Conservation (phyloP, 495 filamentous ascomycete genomes). For the Hapsidospora chrysogenum region DNA sequence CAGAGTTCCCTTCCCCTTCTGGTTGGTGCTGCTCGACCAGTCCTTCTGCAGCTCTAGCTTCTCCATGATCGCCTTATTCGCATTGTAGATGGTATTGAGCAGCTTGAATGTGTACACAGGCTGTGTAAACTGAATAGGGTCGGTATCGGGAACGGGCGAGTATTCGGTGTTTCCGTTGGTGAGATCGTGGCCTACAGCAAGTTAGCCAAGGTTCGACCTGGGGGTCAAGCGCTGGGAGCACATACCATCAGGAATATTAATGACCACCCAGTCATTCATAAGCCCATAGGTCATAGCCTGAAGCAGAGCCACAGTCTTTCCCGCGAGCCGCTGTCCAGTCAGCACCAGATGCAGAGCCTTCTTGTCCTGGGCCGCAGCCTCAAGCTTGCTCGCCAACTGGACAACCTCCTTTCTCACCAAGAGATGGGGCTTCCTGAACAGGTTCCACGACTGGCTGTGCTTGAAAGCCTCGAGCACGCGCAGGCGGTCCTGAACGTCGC, state of each 20-base stretch:
- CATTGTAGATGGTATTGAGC: slow-evolving; percentile 48
- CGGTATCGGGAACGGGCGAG: slow-evolving; percentile 39
- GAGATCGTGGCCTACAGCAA: slow-evolving; percentile 60
- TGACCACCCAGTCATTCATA: slow-evolving; percentile 71
- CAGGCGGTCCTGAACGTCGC: slow-evolving; percentile 57
- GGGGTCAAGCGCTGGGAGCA: background rate
- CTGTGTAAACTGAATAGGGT: slow-evolving; percentile 53
- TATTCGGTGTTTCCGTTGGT: slow-evolving; percentile 67
- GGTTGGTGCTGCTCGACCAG: slow-evolving; percentile 24
- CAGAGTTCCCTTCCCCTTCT: slow-evolving; percentile 47
- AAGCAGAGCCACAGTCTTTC: slow-evolving; percentile 73
- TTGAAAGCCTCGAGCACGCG: slow-evolving; percentile 78
- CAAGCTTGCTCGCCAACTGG: slow-evolving; percentile 46
- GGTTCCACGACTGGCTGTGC: slow-evolving; percentile 69
- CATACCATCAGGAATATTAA: slow-evolving; percentile 83
- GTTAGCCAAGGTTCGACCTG: no score
- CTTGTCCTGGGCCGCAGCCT: slow-evolving; percentile 31
- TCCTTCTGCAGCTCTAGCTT: slow-evolving; percentile 36
- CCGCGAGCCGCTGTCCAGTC: slow-evolving; percentile 54
- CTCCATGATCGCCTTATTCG: slow-evolving; percentile 53
- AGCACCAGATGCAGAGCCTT: slow-evolving; percentile 48
- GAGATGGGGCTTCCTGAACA: slow-evolving; percentile 66
- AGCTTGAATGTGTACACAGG: slow-evolving; percentile 55
- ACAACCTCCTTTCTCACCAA: slow-evolving; percentile 61
- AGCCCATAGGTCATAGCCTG: slow-evolving; percentile 76